Conservation (phyloP, 2,329 filamentous ascomycete genomes). For the Cladorrhinum sp. region DNA sequence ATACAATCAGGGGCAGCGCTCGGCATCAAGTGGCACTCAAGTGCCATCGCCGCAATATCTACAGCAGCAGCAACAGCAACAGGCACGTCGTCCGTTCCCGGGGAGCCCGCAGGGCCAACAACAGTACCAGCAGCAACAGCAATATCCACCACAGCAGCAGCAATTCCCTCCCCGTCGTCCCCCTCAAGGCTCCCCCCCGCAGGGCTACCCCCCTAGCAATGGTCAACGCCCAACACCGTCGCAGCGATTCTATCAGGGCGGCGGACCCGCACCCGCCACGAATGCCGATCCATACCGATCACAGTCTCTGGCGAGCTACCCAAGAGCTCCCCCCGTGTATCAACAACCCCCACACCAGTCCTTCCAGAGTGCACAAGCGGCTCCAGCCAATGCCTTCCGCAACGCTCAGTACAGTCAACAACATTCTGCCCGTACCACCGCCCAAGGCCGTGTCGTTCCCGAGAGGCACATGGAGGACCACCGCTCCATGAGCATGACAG, state of each 20-base stretch:
- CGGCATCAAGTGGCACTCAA: slow-evolving; percentile 48
- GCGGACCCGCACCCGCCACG: slow-evolving; percentile 64
- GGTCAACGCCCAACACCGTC: slow-evolving; percentile 40
- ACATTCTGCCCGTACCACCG: slow-evolving; percentile 70
- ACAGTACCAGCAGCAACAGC: slow-evolving; percentile 10
- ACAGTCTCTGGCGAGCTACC: slow-evolving; percentile 80
- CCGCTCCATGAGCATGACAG: slow-evolving; percentile 92
- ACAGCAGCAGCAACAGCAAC: slow-evolving; percentile 47
- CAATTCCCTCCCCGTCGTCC: slow-evolving; percentile 37
- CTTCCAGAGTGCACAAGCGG: slow-evolving; percentile 51
- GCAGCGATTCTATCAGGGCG: slow-evolving; percentile 61
- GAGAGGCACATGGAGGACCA: slow-evolving; percentile 75
- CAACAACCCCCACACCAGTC: slow-evolving; percentile 55
- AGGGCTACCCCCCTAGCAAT: slow-evolving; percentile 35
- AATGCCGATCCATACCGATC: slow-evolving; percentile 86
- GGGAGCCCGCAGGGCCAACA: slow-evolving; percentile 25
- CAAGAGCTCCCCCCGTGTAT: slow-evolving; percentile 67
- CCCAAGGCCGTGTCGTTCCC: slow-evolving; percentile 86
- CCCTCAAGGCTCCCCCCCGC: slow-evolving; percentile 30
- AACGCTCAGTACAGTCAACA: slow-evolving; percentile 67
- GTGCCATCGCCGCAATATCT: slow-evolving; percentile 46
- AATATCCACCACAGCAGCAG: slow-evolving; percentile 39
- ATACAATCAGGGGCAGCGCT: slow-evolving; percentile 49
- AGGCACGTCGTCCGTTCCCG: slow-evolving; percentile 43
- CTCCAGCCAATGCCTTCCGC: slow-evolving; percentile 70